Evolutionary conservation across 306 rosid species (phyloP).

Genomic region (Coriaria nepalensis): DNA sequence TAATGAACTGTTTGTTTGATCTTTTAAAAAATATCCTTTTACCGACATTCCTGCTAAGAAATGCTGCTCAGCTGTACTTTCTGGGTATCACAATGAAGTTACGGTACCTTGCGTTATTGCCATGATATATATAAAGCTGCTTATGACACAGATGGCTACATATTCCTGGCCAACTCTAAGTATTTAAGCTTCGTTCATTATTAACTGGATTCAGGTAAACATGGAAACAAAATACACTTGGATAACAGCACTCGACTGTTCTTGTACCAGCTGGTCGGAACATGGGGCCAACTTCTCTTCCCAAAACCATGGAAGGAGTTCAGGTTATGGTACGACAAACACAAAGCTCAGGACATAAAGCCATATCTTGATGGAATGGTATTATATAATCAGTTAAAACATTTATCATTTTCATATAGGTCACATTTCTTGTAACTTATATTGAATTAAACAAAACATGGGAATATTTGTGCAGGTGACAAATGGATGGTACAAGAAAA

Average conservation of each 20-base stretch:
- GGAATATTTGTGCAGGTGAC: slow-evolving; percentile 50
- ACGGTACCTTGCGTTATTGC: no score
- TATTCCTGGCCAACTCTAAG: not conserved
- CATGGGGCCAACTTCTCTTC: slow-evolving; percentile 98
- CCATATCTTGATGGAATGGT: slow-evolving; percentile 93
- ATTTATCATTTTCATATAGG: not conserved
- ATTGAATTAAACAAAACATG: slow-evolving; percentile 10
- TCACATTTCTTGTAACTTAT: slow-evolving; percentile 11
- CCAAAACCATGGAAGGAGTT: slow-evolving; percentile 98
- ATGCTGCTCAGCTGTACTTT: no score
- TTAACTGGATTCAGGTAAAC: slow-evolving; percentile 52
- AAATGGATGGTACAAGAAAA: slow-evolving; percentile 80
- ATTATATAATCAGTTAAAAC: slow-evolving; percentile 12
- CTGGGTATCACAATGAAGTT: no score
- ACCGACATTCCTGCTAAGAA: not conserved
- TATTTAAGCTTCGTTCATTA: not conserved
- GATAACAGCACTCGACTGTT: slow-evolving; percentile 50
- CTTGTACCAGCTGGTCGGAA: slow-evolving; percentile 84
- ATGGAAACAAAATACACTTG: slow-evolving; percentile 63
- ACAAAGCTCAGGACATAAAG: slow-evolving; percentile 60
- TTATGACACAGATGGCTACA: not conserved
- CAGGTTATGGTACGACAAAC: slow-evolving; percentile 82
- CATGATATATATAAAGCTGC: no score
- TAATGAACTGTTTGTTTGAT: slow-evolving; percentile 1
- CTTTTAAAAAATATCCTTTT: not conserved